Evolutionary conservation across 1,284 basidiomycete species (phyloP), one percentile per base, ranked within the genome.

Genomic region (Ceratobasidium sp.): DNA sequence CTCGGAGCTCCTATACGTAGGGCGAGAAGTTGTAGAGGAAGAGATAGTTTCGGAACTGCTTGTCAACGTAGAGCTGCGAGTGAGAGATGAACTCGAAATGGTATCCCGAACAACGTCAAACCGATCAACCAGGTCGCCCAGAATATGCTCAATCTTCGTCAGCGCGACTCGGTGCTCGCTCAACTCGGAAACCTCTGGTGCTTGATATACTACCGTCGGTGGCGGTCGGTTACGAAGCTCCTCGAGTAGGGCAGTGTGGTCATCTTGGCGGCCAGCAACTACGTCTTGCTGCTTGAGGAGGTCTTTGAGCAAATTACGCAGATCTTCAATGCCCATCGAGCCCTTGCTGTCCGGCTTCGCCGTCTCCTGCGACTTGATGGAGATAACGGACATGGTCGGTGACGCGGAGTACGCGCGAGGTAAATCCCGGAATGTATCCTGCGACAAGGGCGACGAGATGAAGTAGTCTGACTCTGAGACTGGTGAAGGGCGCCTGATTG

Each of bases 151-250:
- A 54, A 76, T 67, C 46, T 76, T 76, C 3, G 74, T 76, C 1
- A 76, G 74, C 33, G 64, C 74, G 15, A 67, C 54, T 26, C 74
- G 64, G 20, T 76, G 74, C 20, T 76, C 74, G 38, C 44, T 56
- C 15, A 76, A 38, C 54, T 76, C 74, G 40, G 64, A 56, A 28
- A 76, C n/a, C 12, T 76, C 74, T 10, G 74, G 74, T 48, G 74
- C 74, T 44, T 76, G 74, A n/a, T 76, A 76, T 20, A 76, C 74
- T 12, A 76, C 73, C 17, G 73, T 76, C 20, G 74, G 62, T 10
- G 64, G 74, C 5, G 74, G 74, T 12, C 74, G 33, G 13, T 54
- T 44, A 12, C 54, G 62, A 23, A 76, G 40, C 54, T 76, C 74
- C 26, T 76, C 59, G 15, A 67, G 42, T 1, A 76, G 26, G n/a